Evolutionary conservation across 495 filamentous ascomycete genomes (phyloP).

Genomic region (Acidiella bohemica): DNA sequence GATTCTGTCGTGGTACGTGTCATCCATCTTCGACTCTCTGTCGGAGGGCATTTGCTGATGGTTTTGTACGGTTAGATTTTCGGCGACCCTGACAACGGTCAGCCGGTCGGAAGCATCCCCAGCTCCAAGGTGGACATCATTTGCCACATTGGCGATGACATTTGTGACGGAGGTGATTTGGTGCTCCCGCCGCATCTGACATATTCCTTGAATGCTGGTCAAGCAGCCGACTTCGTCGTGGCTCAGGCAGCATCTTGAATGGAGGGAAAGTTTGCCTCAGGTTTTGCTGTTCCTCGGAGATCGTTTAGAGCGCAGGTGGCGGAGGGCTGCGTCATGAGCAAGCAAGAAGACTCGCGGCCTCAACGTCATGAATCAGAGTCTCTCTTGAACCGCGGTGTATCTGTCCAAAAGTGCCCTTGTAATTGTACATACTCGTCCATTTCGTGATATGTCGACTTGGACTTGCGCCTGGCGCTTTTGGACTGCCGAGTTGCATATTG

Average conservation of each 20-base stretch:
- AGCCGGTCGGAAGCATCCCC: slow-evolving; percentile 18
- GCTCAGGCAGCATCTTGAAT: slow-evolving; percentile 4
- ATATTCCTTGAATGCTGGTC: slow-evolving; percentile 12
- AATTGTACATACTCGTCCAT: no score
- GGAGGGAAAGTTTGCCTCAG: no score
- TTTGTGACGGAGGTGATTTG: slow-evolving; percentile 15
- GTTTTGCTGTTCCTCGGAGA: no score
- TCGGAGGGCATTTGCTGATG: neutral
- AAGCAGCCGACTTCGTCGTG: slow-evolving; percentile 6
- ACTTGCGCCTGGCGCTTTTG: no score
- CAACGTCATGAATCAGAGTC: no score
- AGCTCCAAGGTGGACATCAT: slow-evolving; percentile 20
- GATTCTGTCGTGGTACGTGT: slow-evolving; percentile 19
- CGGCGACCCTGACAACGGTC: slow-evolving; percentile 23
- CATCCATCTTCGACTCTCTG: neutral
- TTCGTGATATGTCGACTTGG: no score
- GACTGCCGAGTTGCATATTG: no score
- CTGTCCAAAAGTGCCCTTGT: no score
- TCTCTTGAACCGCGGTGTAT: no score
- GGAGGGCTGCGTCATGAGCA: no score
- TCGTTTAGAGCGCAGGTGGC: no score
- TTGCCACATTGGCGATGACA: slow-evolving; percentile 21
- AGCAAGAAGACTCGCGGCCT: no score
- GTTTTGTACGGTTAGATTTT: slow-evolving; percentile 14
- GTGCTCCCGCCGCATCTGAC: slow-evolving; percentile 21